These are phyloP conservation scores for Candida incommunis DNA, from an alignment of 805 yeast genomes.

Conservation along the genomic window DNA sequence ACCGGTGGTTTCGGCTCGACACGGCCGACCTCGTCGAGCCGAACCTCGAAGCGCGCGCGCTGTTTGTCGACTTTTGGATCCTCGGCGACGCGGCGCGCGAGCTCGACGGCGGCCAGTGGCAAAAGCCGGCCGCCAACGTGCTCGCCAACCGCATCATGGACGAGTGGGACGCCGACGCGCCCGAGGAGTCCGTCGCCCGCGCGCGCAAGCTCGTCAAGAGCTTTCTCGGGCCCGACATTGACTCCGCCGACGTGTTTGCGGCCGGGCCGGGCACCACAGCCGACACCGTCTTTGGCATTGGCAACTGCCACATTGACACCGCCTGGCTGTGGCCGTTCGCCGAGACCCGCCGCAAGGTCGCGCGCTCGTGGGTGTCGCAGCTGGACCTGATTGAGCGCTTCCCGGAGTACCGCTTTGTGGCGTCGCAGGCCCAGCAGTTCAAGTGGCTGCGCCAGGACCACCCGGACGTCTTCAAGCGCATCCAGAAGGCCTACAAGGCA, in stretches of 20 bases:
- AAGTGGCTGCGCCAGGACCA: slow-evolving; percentile 83
- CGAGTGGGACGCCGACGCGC: slow-evolving; percentile 57
- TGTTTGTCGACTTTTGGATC: slow-evolving; percentile 74
- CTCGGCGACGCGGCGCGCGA: slow-evolving; percentile 88
- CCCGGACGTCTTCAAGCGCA: slow-evolving; percentile 57
- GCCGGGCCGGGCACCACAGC: slow-evolving; percentile 14
- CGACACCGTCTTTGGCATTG: slow-evolving; percentile 56
- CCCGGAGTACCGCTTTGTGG: slow-evolving; percentile 89
- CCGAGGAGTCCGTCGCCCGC: slow-evolving; percentile 33
- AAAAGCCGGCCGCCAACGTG: slow-evolving; percentile 68
- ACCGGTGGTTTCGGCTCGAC: slow-evolving; percentile 52
- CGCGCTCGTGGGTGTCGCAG: slow-evolving; percentile 92
- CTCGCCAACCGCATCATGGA: slow-evolving; percentile 76
- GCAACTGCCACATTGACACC: slow-evolving; percentile 94
- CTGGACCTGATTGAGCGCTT: slow-evolving; percentile 68
- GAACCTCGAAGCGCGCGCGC: slow-evolving; percentile 62
- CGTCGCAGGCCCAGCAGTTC: slow-evolving; percentile 93
- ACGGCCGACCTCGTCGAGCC: slow-evolving; percentile 73
- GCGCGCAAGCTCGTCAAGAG: slow-evolving; percentile 55
- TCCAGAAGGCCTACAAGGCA: slow-evolving; percentile 46
- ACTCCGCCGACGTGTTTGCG: slow-evolving; percentile 46
- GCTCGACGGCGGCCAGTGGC: slow-evolving; percentile 59
- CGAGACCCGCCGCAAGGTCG: slow-evolving; percentile 83
- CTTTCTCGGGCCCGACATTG: slow-evolving; percentile 51
- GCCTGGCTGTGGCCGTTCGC: slow-evolving; percentile 99